Base-by-base conservation (phyloP, 1,139 yeast species). In the Groenewaldozyma sp. region DNA sequence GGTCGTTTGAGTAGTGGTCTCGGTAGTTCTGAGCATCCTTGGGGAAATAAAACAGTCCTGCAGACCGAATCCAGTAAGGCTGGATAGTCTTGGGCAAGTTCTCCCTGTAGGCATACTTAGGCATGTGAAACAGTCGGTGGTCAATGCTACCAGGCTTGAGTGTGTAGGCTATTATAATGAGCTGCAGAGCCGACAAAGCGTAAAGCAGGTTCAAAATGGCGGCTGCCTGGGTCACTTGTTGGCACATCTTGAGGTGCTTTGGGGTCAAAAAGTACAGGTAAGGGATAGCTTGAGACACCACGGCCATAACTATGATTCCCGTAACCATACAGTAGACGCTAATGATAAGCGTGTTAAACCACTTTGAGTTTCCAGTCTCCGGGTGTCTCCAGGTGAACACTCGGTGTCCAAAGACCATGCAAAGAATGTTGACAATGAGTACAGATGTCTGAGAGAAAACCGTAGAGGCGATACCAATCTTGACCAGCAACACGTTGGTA, bases 361-460 rank as follows among this genome's bases (percentile, higher is more conserved):
- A 52, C 40, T 58, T 63, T 35, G 74, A 59, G 18, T 77, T 68
- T 40, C 91, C 93, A 24, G 82, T 74, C 36, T 76, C 81, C 3
- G 94, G 93, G 55, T 82, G 93, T 54, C 83, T 67, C 86, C 91
- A 80, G 6, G 88, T 80, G 62, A 81, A 82, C 34, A 82, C 67
- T 50, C 94, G 70, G 58, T 82, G 91, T 3, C 87, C 87, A 45
- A 82, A 63, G 34, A 80, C 71, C 59, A 81, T 70, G 53, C 79
- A 51, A 37, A 78, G 71, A 5, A 77, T 66, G 34, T 52, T 52
- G 31, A 56, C 39, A 36, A 44, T 19, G 77, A 80, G 44, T 28
- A 56, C 60, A 1, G 65, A 55, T 2, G 79, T 61, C 45, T 78
- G 69, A 35, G 73, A 58, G 43, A 82, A 71, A 24, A 81, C 75